phyloP scores from a whole-genome alignment of 495 filamentous ascomycete genomes.

The Aspergillus campestris region DNA sequence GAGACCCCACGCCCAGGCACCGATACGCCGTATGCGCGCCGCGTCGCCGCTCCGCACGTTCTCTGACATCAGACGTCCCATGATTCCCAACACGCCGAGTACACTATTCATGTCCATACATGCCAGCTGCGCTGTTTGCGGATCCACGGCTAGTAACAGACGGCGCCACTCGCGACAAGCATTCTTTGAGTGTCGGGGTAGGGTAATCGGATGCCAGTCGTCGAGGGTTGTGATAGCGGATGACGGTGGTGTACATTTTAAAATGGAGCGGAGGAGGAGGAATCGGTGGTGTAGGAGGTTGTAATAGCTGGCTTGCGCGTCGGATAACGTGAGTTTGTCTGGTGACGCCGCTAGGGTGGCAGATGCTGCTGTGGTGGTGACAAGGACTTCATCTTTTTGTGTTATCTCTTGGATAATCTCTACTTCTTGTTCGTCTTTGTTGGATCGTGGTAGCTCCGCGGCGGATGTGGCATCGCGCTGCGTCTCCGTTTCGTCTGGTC shows the following conservation, averaged over 20 bases:
- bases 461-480: background rate
- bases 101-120: slow-evolving; percentile 56
- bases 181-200: slow-evolving; percentile 35
- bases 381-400: slow-evolving; percentile 21
- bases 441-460: background rate
- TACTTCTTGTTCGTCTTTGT: background rate
- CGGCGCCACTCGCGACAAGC: slow-evolving; percentile 41
- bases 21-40: slow-evolving; percentile 40
- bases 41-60: slow-evolving; percentile 31
- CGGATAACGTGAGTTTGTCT: slow-evolving; percentile 17
- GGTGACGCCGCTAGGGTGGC: background rate
- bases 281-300: slow-evolving; percentile 53
- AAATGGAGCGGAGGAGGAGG: slow-evolving; percentile 44
- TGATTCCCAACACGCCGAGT: slow-evolving; percentile 39
- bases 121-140: slow-evolving; percentile 58
- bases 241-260: slow-evolving; percentile 47
- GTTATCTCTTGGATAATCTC: background rate
- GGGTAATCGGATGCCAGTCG: slow-evolving; percentile 46
- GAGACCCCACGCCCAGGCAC: slow-evolving; percentile 44
- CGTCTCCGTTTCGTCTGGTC: slow-evolving; percentile 7
- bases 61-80: slow-evolving; percentile 36
- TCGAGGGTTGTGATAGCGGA: slow-evolving; percentile 43
- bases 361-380: slow-evolving; percentile 27
- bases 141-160: slow-evolving; percentile 47
- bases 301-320: slow-evolving; percentile 55